A percentile compares a stretch with the other conserved stretches of the same genome.
Conservation (phyloP, 2,329 filamentous ascomycete genomes). For the Botrytis galanthina region DNA sequence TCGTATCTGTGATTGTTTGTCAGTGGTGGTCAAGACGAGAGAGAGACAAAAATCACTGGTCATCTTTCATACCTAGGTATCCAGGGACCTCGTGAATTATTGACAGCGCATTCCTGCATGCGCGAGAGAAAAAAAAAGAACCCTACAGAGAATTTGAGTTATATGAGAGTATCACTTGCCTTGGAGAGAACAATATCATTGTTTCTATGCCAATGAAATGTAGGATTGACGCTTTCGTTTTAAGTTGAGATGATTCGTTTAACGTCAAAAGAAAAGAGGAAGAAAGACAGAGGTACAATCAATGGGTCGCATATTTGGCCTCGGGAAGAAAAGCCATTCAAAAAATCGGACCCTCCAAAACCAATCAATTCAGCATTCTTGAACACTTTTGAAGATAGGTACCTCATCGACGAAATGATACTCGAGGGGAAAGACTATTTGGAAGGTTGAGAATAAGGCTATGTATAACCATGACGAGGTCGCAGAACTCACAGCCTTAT, state of each 20-base stretch:
- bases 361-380: slow-evolving; percentile 14
- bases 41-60: slow-evolving; percentile 23
- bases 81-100: slow-evolving; percentile 25
- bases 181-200: slow-evolving; percentile 9
- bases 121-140: slow-evolving; percentile 20
- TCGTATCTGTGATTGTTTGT: slow-evolving; percentile 28
- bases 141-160: slow-evolving; percentile 25
- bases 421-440: background rate
- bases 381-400: background rate
- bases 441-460: slow-evolving; percentile 24
- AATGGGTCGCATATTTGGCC: slow-evolving; percentile 19
- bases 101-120: slow-evolving; percentile 37
- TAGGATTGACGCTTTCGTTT: background rate
- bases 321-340: slow-evolving; percentile 8
- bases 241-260: slow-evolving; percentile 12
- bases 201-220: slow-evolving; percentile 13
- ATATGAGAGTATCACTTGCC: slow-evolving; percentile 24
- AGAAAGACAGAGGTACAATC: slow-evolving; percentile 6
- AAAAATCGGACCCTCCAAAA: background rate
- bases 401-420: slow-evolving; percentile 1
- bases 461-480: slow-evolving; percentile 19
- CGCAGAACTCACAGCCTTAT: slow-evolving; percentile 29
- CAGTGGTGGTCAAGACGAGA: slow-evolving; percentile 24
- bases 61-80: slow-evolving; percentile 19
- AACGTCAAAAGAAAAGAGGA: slow-evolving; percentile 16